phyloP scores from a whole-genome alignment of 345 rosid species.

The Toxicodendron radicans region DNA sequence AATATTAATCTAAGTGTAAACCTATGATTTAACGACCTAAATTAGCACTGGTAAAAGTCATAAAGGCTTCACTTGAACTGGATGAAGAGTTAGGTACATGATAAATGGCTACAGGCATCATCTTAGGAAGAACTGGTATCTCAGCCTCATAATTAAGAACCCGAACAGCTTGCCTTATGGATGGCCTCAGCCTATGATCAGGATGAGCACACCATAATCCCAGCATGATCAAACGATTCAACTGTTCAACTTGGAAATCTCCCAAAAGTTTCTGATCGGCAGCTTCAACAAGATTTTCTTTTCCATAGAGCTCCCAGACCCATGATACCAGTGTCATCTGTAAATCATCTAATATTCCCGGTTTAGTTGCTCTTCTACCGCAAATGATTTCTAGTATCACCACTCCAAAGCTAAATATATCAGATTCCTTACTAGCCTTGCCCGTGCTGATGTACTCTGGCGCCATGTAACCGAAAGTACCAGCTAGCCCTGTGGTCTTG shows the following conservation, averaged over 20 bases:
- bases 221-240: constrained; percentile 2
- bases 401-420: constrained; percentile 49
- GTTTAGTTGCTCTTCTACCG: constrained; percentile 41
- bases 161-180: constrained; percentile 20
- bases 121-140: background rate
- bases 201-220: constrained; percentile 31
- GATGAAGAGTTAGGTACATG: background rate
- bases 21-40: background rate
- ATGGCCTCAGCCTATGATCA: constrained; percentile 25
- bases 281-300: background rate
- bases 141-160: constrained; percentile 9
- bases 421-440: constrained; percentile 49
- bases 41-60: background rate
- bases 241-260: background rate
- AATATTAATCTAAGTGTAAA: too few relatives aligned
- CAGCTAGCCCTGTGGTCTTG: constrained; percentile 48
- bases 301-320: constrained; percentile 24
- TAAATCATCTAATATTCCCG: background rate
- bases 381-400: constrained; percentile 41
- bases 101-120: constrained; percentile 11
- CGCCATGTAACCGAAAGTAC: constrained; percentile 52
- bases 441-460: constrained; percentile 54
- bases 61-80: background rate
- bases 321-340: constrained; percentile 14
- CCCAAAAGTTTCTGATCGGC: background rate